Evolutionary conservation across 352 stramenopile species (phyloP).

Genomic region (Phytopythium vexans): DNA sequence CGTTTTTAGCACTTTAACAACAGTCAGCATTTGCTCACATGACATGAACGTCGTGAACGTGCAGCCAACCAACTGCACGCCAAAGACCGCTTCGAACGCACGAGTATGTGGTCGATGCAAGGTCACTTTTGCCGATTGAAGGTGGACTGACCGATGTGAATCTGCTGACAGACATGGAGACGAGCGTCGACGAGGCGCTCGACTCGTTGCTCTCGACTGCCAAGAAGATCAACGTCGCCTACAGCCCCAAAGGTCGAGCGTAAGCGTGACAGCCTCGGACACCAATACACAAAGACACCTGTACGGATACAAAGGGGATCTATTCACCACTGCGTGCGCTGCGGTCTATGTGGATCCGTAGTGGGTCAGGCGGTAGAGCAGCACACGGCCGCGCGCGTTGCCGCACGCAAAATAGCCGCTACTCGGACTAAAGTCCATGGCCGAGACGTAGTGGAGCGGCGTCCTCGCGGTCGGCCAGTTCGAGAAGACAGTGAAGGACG

Average conservation of each 20-base stretch:
- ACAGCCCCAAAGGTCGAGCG: slow-evolving; percentile 12
- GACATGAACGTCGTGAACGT: too few relatives aligned
- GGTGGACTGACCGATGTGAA: too few relatives aligned
- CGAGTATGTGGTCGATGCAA: too few relatives aligned
- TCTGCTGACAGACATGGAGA: slow-evolving; percentile 13
- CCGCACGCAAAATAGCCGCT: slow-evolving; percentile 94
- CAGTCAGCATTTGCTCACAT: too few relatives aligned
- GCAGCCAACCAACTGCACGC: too few relatives aligned
- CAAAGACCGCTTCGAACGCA: too few relatives aligned
- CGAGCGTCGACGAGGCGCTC: slow-evolving; percentile 46
- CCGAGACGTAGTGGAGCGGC: slow-evolving; percentile 95
- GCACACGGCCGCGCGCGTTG: slow-evolving; percentile 95
- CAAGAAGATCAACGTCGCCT: slow-evolving; percentile 55
- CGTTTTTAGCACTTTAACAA: too few relatives aligned
- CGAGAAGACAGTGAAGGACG: slow-evolving; percentile 92
- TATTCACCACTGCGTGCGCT: slow-evolving; percentile 12
- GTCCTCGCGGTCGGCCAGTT: slow-evolving; percentile 98
- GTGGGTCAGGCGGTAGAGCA: slow-evolving; percentile 96
- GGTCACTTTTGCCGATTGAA: too few relatives aligned
- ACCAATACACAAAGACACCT: too few relatives aligned
- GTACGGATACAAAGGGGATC: too few relatives aligned
- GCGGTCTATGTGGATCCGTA: slow-evolving; percentile 82
- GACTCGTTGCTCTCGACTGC: slow-evolving; percentile 61
- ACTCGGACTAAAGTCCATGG: slow-evolving; percentile 95
- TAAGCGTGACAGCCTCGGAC: too few relatives aligned